Evolutionary conservation across 331 rosid genomes (phyloP).

Genomic region (Telfairia occidentalis): DNA sequence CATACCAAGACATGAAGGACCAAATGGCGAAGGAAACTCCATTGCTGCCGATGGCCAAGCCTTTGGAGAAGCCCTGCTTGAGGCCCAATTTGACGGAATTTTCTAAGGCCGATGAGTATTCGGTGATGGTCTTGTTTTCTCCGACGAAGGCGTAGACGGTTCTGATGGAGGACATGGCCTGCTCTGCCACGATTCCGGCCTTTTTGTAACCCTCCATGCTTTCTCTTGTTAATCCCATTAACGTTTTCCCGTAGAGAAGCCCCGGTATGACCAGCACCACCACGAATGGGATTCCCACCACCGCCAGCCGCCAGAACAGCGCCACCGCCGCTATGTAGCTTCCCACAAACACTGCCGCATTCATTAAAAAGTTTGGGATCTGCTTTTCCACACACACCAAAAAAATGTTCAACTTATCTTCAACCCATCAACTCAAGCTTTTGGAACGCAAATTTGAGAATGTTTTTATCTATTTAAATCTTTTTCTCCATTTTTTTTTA

Average conservation of each 20-base stretch:
- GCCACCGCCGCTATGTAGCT: conserved; percentile 57
- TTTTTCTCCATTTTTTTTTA: too few relatives aligned
- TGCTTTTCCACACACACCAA: too few relatives aligned
- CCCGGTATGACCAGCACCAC: conserved; percentile 68
- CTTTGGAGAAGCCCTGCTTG: conserved; percentile 76
- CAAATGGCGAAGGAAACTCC: conserved; percentile 76
- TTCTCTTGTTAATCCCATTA: conserved; percentile 55
- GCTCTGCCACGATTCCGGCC: conserved; percentile 71
- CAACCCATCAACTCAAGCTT: too few relatives aligned
- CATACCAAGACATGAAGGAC: conserved; percentile 66
- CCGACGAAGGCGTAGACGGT: conserved; percentile 80
- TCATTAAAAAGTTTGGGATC: conserved; percentile 43
- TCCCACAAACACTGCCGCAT: conserved; percentile 43
- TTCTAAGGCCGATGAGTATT: conserved; percentile 59
- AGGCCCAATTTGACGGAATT: conserved; percentile 52
- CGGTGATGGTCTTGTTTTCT: conserved; percentile 46
- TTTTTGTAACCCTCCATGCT: conserved; percentile 50
- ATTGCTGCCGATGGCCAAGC: conserved; percentile 80
- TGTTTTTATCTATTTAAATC: too few relatives aligned
- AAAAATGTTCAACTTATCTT: too few relatives aligned
- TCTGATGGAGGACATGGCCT: conserved; percentile 71
- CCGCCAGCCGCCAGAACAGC: conserved; percentile 59
- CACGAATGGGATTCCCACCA: conserved; percentile 66
- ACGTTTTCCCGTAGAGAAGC: conserved; percentile 57
- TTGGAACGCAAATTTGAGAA: too few relatives aligned